A percentile compares a stretch with the other conserved stretches of the same genome.
Evolutionary conservation across 257 asterid genomes (phyloP).

Genomic region (Cynanchum wilfordii): DNA sequence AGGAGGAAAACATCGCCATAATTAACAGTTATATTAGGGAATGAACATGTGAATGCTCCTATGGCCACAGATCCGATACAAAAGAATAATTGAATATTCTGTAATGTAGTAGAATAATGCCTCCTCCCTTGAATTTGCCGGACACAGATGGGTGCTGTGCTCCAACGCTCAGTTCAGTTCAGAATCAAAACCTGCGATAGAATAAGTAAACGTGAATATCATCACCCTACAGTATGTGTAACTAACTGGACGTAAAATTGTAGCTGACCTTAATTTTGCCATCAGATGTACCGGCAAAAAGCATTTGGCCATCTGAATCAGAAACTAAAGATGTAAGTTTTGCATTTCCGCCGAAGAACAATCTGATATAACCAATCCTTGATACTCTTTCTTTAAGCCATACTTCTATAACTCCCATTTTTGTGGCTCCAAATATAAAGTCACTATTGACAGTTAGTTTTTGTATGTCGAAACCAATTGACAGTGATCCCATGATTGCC

Average conservation of each 20-base stretch:
- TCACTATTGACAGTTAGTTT: conserved; percentile 43
- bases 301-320: conserved; percentile 59
- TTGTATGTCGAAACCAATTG: conserved; percentile 52
- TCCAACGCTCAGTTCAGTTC: not conserved
- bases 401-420: conserved; percentile 62
- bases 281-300: conserved; percentile 62
- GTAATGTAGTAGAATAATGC: too few species aligned
- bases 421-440: conserved; percentile 58
- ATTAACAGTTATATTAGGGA: too few species aligned
- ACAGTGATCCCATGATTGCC: conserved; percentile 51
- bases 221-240: not conserved
- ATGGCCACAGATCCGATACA: too few species aligned
- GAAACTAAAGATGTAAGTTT: conserved; percentile 43
- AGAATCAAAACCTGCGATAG: conserved; percentile 26
- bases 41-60: too few species aligned
- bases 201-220: not conserved
- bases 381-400: conserved; percentile 56
- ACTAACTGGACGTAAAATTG: not conserved
- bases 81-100: too few species aligned
- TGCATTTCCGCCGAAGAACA: conserved; percentile 31
- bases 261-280: conserved; percentile 62
- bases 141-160: too few species aligned
- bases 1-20: too few species aligned
- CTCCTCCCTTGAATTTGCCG: too few species aligned
- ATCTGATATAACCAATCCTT: conserved; percentile 49